These are phyloP conservation scores for Colletotrichum liriopes DNA, from an alignment of 2,329 filamentous ascomycete genomes.

Conservation along the genomic window DNA sequence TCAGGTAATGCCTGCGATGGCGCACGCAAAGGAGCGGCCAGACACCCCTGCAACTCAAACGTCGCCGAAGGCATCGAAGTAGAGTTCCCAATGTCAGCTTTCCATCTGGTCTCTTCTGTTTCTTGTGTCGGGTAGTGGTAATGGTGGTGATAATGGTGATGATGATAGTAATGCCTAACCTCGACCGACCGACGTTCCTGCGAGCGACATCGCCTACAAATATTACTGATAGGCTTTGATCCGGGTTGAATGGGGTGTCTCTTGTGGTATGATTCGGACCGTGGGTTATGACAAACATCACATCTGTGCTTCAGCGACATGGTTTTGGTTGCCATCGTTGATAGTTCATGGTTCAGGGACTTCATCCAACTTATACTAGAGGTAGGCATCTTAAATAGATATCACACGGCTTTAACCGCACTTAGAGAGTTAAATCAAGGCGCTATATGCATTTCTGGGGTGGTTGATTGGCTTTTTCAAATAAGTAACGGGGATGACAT, in stretches of 20 bases:
- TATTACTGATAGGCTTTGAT: background rate
- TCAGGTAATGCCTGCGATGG: background rate
- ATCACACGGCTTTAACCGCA: no score
- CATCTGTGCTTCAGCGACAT: background rate
- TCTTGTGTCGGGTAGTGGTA: background rate
- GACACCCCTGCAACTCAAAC: background rate
- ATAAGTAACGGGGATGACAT: no score
- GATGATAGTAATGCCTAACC: background rate
- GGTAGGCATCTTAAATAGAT: no score
- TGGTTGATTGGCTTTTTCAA: no score
- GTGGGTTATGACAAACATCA: background rate
- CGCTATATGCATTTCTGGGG: no score
- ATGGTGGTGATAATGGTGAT: no score
- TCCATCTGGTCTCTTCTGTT: background rate
- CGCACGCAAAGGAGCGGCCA: background rate
- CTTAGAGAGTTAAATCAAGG: no score
- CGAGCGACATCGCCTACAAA: constrained; percentile 1
- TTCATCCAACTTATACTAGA: no score
- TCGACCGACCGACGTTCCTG: background rate
- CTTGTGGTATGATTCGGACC: background rate
- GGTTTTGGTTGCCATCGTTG: background rate
- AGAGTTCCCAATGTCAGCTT: background rate
- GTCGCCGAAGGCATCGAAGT: background rate
- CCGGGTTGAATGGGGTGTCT: background rate
- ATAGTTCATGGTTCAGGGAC: no score